Conservation (phyloP, 805 yeast species). For the Saccharomycopsis sp. region DNA sequence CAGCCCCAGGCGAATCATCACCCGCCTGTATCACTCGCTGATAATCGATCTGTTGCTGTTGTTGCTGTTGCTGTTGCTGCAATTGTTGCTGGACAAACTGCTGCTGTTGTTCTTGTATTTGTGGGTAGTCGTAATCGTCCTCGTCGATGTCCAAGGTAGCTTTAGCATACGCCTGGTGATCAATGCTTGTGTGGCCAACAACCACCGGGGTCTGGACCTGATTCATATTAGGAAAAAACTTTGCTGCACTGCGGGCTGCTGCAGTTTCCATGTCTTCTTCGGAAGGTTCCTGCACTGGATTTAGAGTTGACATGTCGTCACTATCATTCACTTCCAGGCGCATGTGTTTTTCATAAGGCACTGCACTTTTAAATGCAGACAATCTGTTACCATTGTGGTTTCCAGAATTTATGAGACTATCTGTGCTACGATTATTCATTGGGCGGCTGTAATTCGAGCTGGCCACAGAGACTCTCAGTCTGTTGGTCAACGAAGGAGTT, state of each 20-base stretch:
- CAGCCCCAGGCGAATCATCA: neutral
- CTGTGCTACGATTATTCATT: neutral
- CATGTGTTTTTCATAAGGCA: neutral
- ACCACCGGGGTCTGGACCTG: slow-evolving; percentile 8
- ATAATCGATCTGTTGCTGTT: neutral
- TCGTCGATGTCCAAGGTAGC: slow-evolving; percentile 14
- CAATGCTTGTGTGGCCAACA: slow-evolving; percentile 9
- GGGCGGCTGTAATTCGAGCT: neutral
- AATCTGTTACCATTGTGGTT: neutral
- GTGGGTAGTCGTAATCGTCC: slow-evolving; percentile 10
- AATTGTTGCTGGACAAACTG: neutral
- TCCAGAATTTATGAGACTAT: neutral
- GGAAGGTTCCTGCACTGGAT: neutral
- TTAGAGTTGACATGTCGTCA: neutral
- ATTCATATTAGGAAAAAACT: slow-evolving; percentile 13
- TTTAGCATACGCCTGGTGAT: slow-evolving; percentile 8
- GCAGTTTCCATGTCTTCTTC: neutral
- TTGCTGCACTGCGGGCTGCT: slow-evolving; percentile 11
- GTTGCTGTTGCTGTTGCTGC: neutral
- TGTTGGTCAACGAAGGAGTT: neutral
- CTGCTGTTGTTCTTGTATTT: neutral
- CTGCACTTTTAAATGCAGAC: neutral
- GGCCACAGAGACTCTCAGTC: neutral
- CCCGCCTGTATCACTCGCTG: neutral
- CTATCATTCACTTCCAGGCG: neutral